These are phyloP conservation scores for Thermothelomyces thermophilus DNA, from an alignment of 2,329 filamentous ascomycete species.

Conservation along the genomic window DNA sequence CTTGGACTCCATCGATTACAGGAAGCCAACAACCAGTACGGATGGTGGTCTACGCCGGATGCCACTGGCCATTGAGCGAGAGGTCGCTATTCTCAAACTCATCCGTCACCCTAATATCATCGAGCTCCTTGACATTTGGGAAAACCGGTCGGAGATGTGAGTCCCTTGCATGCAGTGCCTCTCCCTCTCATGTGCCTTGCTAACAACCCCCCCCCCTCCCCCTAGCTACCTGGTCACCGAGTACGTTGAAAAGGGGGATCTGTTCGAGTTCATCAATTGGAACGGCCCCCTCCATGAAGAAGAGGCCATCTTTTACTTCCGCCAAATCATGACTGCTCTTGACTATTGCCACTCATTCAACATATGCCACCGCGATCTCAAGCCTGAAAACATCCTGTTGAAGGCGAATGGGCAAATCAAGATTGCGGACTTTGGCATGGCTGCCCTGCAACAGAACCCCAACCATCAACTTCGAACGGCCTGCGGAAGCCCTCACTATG, in stretches of 20 bases:
- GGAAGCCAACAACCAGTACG: conserved; percentile 42
- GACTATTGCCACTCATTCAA: conserved; percentile 91
- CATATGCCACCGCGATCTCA: conserved; percentile 92
- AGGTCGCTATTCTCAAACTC: conserved; percentile 95
- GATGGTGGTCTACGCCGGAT: conserved; percentile 59
- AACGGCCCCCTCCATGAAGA: conserved; percentile 70
- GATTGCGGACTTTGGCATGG: conserved; percentile 97
- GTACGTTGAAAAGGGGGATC: conserved; percentile 71
- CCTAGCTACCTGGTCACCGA: conserved; percentile 87
- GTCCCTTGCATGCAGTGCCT: conserved; percentile 26
- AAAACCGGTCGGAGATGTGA: conserved; percentile 90
- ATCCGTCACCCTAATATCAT: conserved; percentile 94
- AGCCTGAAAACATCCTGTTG: conserved; percentile 93
- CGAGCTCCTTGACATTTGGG: conserved; percentile 93
- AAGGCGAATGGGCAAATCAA: conserved; percentile 73
- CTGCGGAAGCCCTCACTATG: conserved; percentile 95
- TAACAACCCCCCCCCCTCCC: too few relatives aligned
- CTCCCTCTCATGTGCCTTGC: neutral
- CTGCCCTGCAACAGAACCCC: conserved; percentile 75
- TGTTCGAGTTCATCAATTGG: conserved; percentile 79
- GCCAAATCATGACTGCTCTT: conserved; percentile 87
- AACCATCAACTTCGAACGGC: conserved; percentile 77
- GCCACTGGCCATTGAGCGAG: conserved; percentile 83
- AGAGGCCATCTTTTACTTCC: conserved; percentile 76
- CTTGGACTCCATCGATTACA: conserved; percentile 66